A percentile compares a stretch with the other conserved stretches of the same genome.
Conservation (phyloP, 140 eudicot genomes). For the Stevia rebaudiana region DNA sequence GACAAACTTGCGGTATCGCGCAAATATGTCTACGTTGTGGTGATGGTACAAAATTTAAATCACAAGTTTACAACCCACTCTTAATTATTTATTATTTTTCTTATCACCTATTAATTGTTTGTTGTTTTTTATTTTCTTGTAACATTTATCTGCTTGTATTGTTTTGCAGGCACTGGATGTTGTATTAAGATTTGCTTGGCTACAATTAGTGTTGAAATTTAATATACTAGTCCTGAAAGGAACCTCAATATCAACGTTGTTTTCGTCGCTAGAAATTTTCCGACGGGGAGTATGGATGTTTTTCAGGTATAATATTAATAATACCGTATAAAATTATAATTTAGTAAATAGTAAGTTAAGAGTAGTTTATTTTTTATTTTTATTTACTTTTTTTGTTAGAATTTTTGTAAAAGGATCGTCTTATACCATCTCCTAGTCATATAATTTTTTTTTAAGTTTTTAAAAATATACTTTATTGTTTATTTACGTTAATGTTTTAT, state of each 20-base stretch:
- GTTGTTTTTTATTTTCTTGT: background rate
- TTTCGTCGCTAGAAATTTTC: conserved; percentile 73
- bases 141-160: conserved; percentile 1
- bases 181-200: conserved; percentile 70
- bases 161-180: conserved; percentile 56
- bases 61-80: background rate
- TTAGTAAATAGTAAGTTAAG: no score
- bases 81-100: background rate
- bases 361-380: no score
- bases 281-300: conserved; percentile 95
- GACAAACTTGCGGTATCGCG: conserved; percentile 54
- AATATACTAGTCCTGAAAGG: conserved; percentile 47
- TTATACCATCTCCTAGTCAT: no score
- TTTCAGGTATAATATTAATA: conserved; percentile 67
- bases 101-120: background rate
- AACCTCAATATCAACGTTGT: conserved; percentile 39
- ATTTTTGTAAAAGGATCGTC: no score
- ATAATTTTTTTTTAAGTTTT: no score
- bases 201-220: conserved; percentile 58
- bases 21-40: conserved; percentile 57
- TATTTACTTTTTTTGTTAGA: no score
- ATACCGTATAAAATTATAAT: background rate
- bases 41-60: conserved; percentile 46
- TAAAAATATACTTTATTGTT: no score
- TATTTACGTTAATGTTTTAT: no score